These are phyloP conservation scores for Eucalyptus marginata DNA, from an alignment of 345 rosid genomes.

Conservation along the genomic window DNA sequence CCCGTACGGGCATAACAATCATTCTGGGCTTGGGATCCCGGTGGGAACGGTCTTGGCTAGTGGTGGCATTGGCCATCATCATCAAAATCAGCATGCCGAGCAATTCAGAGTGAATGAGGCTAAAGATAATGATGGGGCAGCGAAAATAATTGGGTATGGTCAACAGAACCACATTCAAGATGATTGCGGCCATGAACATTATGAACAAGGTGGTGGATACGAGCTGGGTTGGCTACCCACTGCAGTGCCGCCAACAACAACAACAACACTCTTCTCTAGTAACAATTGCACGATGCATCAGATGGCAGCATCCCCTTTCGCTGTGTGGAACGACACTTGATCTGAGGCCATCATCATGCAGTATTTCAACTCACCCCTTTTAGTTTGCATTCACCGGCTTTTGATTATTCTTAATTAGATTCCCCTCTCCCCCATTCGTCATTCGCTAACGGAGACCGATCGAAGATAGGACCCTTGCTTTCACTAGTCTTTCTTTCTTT, in stretches of 20 bases:
- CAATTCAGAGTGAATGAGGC: background rate
- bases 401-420: background rate
- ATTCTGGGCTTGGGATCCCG: constrained; percentile 27
- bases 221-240: background rate
- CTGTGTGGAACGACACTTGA: background rate
- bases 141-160: background rate
- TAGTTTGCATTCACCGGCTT: background rate
- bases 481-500: background rate
- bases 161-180: background rate
- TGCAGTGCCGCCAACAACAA: background rate
- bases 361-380: background rate
- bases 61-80: background rate
- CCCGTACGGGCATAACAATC: constrained; percentile 19
- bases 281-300: background rate
- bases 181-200: background rate
- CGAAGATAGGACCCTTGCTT: background rate
- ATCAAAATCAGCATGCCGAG: background rate
- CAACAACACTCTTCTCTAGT: background rate
- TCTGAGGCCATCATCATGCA: background rate
- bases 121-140: background rate
- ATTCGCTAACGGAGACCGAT: background rate
- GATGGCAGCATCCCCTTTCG: background rate
- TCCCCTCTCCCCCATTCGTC: background rate
- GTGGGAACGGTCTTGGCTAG: constrained; percentile 14
- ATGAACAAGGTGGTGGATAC: background rate